These are phyloP conservation scores for Globisporangium paddicum DNA, from an alignment of 352 stramenopile species.

Conservation along the genomic window DNA sequence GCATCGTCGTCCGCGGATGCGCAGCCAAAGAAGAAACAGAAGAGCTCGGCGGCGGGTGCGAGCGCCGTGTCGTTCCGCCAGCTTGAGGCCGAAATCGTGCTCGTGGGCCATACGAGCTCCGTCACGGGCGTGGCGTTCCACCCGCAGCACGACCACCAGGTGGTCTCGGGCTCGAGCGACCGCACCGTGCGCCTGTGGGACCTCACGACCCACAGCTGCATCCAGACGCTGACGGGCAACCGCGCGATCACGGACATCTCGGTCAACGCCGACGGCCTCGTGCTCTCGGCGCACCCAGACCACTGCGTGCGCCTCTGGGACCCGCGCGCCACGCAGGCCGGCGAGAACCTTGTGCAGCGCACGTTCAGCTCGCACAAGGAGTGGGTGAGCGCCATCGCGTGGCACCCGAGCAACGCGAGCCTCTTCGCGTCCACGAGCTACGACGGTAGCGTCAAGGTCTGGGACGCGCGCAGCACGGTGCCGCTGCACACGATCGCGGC, in stretches of 20 bases:
- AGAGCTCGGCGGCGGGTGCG: slow-evolving; percentile 13
- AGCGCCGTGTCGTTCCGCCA: slow-evolving; percentile 58
- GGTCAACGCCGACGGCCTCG: slow-evolving; percentile 51
- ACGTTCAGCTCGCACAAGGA: slow-evolving; percentile 84
- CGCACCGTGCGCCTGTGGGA: slow-evolving; percentile 79
- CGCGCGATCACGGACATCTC: slow-evolving; percentile 71
- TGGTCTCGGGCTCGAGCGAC: slow-evolving; percentile 66
- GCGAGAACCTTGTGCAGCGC: slow-evolving; percentile 68
- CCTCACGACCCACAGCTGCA: slow-evolving; percentile 61
- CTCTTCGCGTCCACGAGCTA: slow-evolving; percentile 76
- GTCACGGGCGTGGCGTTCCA: slow-evolving; percentile 75
- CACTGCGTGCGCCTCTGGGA: slow-evolving; percentile 82
- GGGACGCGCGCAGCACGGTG: slow-evolving; percentile 69
- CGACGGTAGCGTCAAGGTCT: slow-evolving; percentile 78
- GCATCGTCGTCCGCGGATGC: slow-evolving; percentile 18
- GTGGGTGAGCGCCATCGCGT: slow-evolving; percentile 77
- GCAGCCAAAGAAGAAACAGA: slow-evolving; percentile 72
- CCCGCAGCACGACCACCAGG: slow-evolving; percentile 38
- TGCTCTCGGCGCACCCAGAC: slow-evolving; percentile 79
- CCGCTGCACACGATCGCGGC: slow-evolving; percentile 72
- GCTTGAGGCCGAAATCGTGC: slow-evolving; percentile 65
- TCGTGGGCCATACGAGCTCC: slow-evolving; percentile 73
- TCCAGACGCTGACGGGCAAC: slow-evolving; percentile 71
- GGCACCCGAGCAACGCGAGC: slow-evolving; percentile 50
- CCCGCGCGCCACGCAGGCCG: slow-evolving; percentile 54